These are phyloP conservation scores for Bacidia rubella DNA, from an alignment of 495 filamentous ascomycete genomes.

Conservation along the genomic window DNA sequence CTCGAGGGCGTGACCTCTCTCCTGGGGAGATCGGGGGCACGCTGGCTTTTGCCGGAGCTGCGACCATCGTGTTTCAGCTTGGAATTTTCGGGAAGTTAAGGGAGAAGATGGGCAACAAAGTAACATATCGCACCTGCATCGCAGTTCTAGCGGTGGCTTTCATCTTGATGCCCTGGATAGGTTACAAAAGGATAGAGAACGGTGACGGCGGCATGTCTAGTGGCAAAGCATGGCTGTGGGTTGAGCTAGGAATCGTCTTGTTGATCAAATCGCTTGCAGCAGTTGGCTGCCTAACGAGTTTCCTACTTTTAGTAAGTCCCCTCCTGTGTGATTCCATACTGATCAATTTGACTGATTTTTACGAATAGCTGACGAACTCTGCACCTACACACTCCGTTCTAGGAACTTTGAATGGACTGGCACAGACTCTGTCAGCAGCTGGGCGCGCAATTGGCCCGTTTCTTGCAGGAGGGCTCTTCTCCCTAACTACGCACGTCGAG, in stretches of 20 bases:
- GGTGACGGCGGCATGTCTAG: slow-evolving; percentile 27
- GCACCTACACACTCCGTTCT: slow-evolving; percentile 75
- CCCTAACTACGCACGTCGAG: slow-evolving; percentile 49
- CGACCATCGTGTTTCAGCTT: slow-evolving; percentile 81
- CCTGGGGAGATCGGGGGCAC: slow-evolving; percentile 76
- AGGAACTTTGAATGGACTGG: slow-evolving; percentile 83
- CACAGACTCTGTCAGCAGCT: slow-evolving; percentile 84
- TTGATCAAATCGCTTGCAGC: slow-evolving; percentile 80
- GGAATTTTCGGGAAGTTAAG: slow-evolving; percentile 68
- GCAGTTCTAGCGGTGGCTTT: slow-evolving; percentile 77
- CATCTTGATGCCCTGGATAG: slow-evolving; percentile 77
- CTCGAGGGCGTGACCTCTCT: slow-evolving; percentile 59
- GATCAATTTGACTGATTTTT: slow-evolving; percentile 8
- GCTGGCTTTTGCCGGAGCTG: slow-evolving; percentile 67
- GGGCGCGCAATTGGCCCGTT: slow-evolving; percentile 84
- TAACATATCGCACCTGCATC: slow-evolving; percentile 64
- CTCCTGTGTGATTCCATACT: not conserved
- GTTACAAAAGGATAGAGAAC: slow-evolving; percentile 48
- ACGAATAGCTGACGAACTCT: slow-evolving; percentile 72
- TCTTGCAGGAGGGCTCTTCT: slow-evolving; percentile 72
- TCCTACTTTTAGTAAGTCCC: slow-evolving; percentile 60
- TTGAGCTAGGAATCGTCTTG: slow-evolving; percentile 65
- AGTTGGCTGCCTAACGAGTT: slow-evolving; percentile 78
- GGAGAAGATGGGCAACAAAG: slow-evolving; percentile 69
- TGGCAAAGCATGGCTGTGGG: slow-evolving; percentile 50